These are phyloP conservation scores for Pharus latifolius DNA, from an alignment of 176 grass and related monocot genomes.

Conservation along the genomic window DNA sequence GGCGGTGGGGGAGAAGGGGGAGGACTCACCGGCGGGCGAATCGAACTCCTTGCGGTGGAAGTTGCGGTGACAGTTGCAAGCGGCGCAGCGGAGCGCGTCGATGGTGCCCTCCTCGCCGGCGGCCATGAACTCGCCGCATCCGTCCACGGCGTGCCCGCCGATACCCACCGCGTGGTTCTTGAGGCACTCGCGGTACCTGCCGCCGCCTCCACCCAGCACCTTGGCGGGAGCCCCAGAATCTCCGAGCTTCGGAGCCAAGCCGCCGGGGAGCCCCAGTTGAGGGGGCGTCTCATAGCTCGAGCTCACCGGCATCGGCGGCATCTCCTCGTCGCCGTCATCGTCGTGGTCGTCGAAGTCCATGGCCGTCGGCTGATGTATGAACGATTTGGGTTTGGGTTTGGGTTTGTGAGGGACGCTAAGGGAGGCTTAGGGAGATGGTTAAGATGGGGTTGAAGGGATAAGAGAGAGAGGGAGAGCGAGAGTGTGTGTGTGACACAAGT, in stretches of 20 bases:
- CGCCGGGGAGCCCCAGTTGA: background rate
- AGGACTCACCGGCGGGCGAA: constrained; percentile 4
- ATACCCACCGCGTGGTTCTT: constrained; percentile 79
- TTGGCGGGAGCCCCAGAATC: background rate
- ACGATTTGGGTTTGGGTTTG: background rate
- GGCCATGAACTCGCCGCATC: constrained; percentile 87
- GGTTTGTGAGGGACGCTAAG: constrained; percentile 19
- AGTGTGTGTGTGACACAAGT: constrained; percentile 37
- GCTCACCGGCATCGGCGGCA: constrained; percentile 29
- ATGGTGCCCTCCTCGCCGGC: constrained; percentile 61
- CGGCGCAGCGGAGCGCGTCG: constrained; percentile 74
- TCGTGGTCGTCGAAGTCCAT: constrained; percentile 74
- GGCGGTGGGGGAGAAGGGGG: constrained; percentile 29
- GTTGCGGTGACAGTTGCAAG: constrained; percentile 85
- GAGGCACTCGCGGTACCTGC: constrained; percentile 76
- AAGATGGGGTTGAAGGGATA: constrained; percentile 33
- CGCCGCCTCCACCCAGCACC: background rate
- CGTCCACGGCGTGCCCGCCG: constrained; percentile 71
- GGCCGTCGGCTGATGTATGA: background rate
- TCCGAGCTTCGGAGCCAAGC: background rate
- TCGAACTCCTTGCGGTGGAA: constrained; percentile 65
- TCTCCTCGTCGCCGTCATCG: constrained; percentile 41
- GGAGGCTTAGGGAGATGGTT: constrained; percentile 28
- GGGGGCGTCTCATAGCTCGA: constrained; percentile 45
- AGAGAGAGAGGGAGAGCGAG: constrained; percentile 9